phyloP scores from a whole-genome alignment of 352 stramenopile species.

The Phytophthora vignae region DNA sequence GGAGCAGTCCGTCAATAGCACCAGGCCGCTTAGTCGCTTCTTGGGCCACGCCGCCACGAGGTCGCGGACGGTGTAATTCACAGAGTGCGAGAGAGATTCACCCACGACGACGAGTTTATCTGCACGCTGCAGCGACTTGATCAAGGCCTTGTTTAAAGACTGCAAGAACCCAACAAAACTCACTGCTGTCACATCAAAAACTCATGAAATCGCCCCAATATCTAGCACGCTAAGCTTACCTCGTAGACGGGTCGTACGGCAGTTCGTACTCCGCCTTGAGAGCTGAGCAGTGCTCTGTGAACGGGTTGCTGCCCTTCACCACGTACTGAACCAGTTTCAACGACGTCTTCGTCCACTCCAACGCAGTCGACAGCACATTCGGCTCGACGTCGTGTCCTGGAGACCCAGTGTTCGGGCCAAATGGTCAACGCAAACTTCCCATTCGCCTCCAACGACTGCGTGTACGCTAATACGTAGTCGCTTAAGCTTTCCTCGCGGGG shows the following conservation, averaged over 20 bases:
- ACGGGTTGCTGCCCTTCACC: conserved; percentile 92
- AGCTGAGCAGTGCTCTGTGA: conserved; percentile 96
- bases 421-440: conserved; percentile 92
- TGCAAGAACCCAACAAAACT: conserved; percentile 7
- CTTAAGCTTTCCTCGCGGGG: conserved; percentile 61
- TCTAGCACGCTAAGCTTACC: conserved; percentile 25
- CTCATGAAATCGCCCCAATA: conserved; percentile 1
- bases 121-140: conserved; percentile 79
- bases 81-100: conserved; percentile 95
- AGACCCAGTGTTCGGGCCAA: conserved; percentile 96
- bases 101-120: conserved; percentile 91
- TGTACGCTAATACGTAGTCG: conserved; percentile 90
- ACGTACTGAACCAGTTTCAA: conserved; percentile 79
- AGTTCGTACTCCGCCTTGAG: conserved; percentile 92
- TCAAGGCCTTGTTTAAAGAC: conserved; percentile 83
- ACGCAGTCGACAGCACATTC: conserved; percentile 72
- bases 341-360: conserved; percentile 76
- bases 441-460: conserved; percentile 73
- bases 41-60: conserved; percentile 83
- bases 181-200: not conserved
- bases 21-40: conserved; percentile 59
- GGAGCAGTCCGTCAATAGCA: conserved; percentile 73
- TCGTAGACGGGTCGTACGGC: conserved; percentile 56
- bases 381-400: conserved; percentile 86
- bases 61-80: conserved; percentile 95